These are phyloP conservation scores for Fusarium paranaense DNA, from an alignment of 2,329 filamentous ascomycete species.

Conservation along the genomic window DNA sequence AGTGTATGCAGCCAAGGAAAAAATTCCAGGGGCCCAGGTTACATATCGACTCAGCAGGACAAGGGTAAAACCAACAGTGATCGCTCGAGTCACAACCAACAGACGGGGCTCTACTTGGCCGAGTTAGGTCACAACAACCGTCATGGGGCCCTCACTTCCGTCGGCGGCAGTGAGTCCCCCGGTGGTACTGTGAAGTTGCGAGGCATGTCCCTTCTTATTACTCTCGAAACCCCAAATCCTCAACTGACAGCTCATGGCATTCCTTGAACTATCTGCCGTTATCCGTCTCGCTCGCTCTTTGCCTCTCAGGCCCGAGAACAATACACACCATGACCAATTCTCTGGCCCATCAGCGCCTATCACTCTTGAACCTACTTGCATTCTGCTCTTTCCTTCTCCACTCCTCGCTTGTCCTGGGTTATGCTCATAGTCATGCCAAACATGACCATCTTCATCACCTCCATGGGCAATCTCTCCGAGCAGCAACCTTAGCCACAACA, in stretches of 20 bases:
- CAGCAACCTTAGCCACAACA: neutral
- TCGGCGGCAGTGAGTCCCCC: neutral
- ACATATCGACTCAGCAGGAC: neutral
- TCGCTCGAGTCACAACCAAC: neutral
- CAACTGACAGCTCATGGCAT: neutral
- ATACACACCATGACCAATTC: neutral
- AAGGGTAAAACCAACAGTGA: neutral
- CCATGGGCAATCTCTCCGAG: neutral
- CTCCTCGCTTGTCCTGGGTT: neutral
- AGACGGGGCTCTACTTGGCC: neutral
- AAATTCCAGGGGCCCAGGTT: neutral
- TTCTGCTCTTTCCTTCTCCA: neutral
- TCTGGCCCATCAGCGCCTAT: neutral
- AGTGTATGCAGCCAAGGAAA: neutral
- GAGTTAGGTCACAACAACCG: neutral
- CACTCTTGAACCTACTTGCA: neutral
- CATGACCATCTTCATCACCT: neutral
- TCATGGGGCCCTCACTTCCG: neutral
- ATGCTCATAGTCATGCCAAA: neutral
- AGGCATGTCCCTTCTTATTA: neutral
- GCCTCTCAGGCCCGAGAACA: neutral
- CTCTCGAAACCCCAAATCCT: neutral
- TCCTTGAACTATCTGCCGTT: neutral
- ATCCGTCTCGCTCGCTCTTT: neutral
- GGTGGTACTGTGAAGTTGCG: neutral